These are phyloP conservation scores for Cephalotrichum gorgonifer DNA, from an alignment of 2,329 filamentous ascomycete genomes.

Conservation along the genomic window DNA sequence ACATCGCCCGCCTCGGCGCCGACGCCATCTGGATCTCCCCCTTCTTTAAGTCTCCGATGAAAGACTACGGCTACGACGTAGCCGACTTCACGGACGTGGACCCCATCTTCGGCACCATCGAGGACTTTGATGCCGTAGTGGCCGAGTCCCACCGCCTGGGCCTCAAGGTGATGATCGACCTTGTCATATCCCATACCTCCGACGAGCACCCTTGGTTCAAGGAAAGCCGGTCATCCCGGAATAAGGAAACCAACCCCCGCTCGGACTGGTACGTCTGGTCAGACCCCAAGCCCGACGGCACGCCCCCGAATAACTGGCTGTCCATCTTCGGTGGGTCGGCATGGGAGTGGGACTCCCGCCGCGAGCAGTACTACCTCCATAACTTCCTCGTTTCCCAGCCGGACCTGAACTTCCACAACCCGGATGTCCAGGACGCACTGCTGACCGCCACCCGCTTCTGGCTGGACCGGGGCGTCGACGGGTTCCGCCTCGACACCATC, in stretches of 20 bases:
- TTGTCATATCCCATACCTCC: slow-evolving; percentile 64
- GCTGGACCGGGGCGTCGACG: slow-evolving; percentile 63
- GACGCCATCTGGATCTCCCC: slow-evolving; percentile 47
- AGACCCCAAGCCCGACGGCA: slow-evolving; percentile 40
- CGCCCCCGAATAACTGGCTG: slow-evolving; percentile 51
- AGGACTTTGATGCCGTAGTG: slow-evolving; percentile 55
- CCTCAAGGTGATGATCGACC: slow-evolving; percentile 62
- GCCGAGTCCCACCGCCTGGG: slow-evolving; percentile 47
- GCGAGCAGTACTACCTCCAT: slow-evolving; percentile 48
- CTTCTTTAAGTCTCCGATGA: slow-evolving; percentile 41
- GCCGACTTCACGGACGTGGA: slow-evolving; percentile 58
- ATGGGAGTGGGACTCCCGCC: slow-evolving; percentile 38
- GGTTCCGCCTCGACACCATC: slow-evolving; percentile 67
- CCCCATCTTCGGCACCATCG: slow-evolving; percentile 55
- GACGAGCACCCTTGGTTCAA: slow-evolving; percentile 59
- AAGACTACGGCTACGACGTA: slow-evolving; percentile 57
- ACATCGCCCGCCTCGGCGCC: slow-evolving; percentile 42
- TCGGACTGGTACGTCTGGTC: slow-evolving; percentile 58
- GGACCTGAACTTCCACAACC: slow-evolving; percentile 51
- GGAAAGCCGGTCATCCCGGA: slow-evolving; percentile 46
- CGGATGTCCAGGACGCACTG: background rate
- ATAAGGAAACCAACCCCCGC: slow-evolving; percentile 29
- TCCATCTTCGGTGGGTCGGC: slow-evolving; percentile 21
- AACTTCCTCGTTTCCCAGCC: slow-evolving; percentile 63
- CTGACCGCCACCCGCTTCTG: slow-evolving; percentile 43